Conservation (phyloP, 345 rosid species). For the Arabidopsis thaliana region TAIR10.1 NC_003070.9:9335001-9335500, state of each 20-base stretch:
- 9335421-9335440: constrained; percentile 67
- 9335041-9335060: constrained; percentile 6
- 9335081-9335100: neutral
- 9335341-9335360: constrained; percentile 83
- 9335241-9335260: constrained; percentile 14
- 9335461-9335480: constrained; percentile 62
- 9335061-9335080: constrained; percentile 8
- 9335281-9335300: constrained; percentile 3
- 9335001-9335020: constrained; percentile 13
- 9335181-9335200: constrained; percentile 7
- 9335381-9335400: constrained; percentile 67
- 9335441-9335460: constrained; percentile 55
- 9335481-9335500: constrained; percentile 86
- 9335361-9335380: constrained; percentile 54
- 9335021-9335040: neutral
- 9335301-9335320: neutral
- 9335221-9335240: constrained; percentile 32
- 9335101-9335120: constrained; percentile 30
- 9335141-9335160: constrained; percentile 39
- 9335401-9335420: constrained; percentile 71
- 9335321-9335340: constrained; percentile 71
- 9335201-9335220: constrained; percentile 21
- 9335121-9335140: constrained; percentile 20
- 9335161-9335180: constrained; percentile 32
- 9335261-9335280: constrained; percentile 3